phyloP scores from a whole-genome alignment of 176 grass and related monocot species.

The Paspalum vaginatum region DNA sequence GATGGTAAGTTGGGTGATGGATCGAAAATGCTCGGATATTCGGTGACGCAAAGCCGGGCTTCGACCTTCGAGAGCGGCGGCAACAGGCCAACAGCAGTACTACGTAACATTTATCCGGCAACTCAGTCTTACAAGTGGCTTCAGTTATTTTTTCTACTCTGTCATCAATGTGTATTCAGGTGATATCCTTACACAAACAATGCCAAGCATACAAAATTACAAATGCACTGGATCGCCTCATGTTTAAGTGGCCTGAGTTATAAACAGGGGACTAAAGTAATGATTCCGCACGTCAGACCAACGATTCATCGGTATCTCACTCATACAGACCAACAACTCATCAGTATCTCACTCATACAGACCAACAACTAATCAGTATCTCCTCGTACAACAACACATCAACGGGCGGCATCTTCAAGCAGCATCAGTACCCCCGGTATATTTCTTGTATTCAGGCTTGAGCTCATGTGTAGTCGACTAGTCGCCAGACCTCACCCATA shows the following conservation, averaged over 20 bases:
- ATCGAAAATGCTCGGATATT: neutral
- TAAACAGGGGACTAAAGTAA: neutral
- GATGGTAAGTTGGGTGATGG: neutral
- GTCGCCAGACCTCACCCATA: neutral
- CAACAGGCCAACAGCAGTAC: too few relatives aligned
- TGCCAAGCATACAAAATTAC: neutral
- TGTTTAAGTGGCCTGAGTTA: neutral
- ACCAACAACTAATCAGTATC: too few relatives aligned
- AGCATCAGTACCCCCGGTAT: too few relatives aligned
- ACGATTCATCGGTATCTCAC: neutral
- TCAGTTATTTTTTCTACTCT: neutral
- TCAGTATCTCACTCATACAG: too few relatives aligned
- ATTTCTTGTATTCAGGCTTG: too few relatives aligned
- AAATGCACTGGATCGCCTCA: conserved; percentile 1
- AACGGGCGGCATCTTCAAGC: too few relatives aligned
- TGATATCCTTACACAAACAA: conserved; percentile 10
- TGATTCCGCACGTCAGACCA: neutral
- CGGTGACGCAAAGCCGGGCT: neutral
- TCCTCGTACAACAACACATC: too few relatives aligned
- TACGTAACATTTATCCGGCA: neutral
- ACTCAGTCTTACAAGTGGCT: neutral
- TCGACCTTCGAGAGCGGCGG: too few relatives aligned
- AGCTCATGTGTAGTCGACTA: too few relatives aligned
- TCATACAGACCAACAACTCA: too few relatives aligned
- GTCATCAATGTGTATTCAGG: conserved; percentile 6